Base-by-base conservation (phyloP, 2,329 filamentous ascomycete species). In the Scedosporium apiospermum region DNA sequence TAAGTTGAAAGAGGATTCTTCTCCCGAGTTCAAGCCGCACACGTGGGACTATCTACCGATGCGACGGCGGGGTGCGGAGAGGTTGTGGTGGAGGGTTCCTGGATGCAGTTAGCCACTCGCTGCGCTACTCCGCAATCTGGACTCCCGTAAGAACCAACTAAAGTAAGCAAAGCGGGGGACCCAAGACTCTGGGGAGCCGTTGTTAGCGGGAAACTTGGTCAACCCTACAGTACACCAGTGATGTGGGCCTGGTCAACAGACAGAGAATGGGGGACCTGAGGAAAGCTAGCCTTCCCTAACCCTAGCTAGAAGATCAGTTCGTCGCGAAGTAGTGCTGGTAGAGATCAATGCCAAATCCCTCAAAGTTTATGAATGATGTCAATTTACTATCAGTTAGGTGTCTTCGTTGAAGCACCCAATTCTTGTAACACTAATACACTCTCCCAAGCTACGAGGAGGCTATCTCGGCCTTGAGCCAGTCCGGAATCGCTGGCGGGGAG, bases 381-480 rank as follows among this genome's bases (percentile, higher is more conserved):
- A n/a, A n/a, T 18, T 21, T 49, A 21, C 44, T 49, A 21, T n/a
- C 44, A 49, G 44, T n/a, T 9, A 6, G 44, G 44, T 34, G 30
- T 9, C 7, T 6, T 34, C 34, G 34, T 10, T 38, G 34, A 38
- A 14, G 1, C 34, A 38, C 34, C 10, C 34, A 38, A 38, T 38
- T 16, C n/a, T 16, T 49, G 21, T 55, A 38, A 41, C 16, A 58
- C 26, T 58, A 14, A 16, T 38, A 14, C 27, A n/a, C 18, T 18
- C 6, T 1, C 6, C 5, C n/a, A 38, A 16, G 16, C 26, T 7
- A 27, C 30, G 23, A 57, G 46, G 46, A 57, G 4, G 61, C 64
- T 67, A 87, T 82, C 73, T 83, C 80, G 41, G 74, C 75, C 70
- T 72, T 73, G 67, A 89, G 71, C 88, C 88, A 90, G 21, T 67